Evolutionary conservation across 2,329 filamentous ascomycete genomes (phyloP), one percentile per base, ranked within the genome.

Genomic region (Ascochyta lentis): DNA sequence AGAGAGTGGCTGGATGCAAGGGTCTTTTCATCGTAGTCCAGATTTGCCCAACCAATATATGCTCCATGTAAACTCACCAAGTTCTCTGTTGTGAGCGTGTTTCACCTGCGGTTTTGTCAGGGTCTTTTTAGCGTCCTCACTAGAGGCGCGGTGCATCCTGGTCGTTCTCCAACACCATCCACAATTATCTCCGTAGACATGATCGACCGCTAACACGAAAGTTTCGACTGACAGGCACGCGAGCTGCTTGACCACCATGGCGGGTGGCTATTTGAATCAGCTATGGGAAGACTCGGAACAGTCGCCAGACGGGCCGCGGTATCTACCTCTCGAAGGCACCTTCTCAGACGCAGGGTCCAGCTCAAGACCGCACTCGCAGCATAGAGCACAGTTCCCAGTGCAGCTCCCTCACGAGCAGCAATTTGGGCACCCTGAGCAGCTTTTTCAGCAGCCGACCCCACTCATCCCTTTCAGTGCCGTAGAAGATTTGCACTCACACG

Each of bases 391-490:
- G 8, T 62, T 58, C 41, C 57, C 64, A 15, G 58, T 59, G 31
- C 59, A 61, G 7, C 54, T 56, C 8, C 58, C 59, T 19, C 54
- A 61, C 16, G 42, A 59, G 9, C 60, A 63, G 38, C 67, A 63
- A 29, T 44, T 63, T 16, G 52, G 55, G 29, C 49, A 58, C 19
- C 63, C 54, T 16, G 65, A 70, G 12, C 59, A 66, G 22, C 48
- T 61, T 22, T 70, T 61, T 27, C 55, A 56, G 29, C 58, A 60
- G 16, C 65, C 60, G 27, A 47, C 49, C 43, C 58, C 65, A 45
- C 61, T 66, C 33, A 61, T 66, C 38, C 64, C 66, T 34, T 45
- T 68, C 40, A 61, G 56, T 46, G 64, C 66, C 31, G 60, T 65
- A 35, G 65, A 66, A 41, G 59, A 63, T 46, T 15, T 70, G 50